A percentile compares a stretch with the other conserved stretches of the same genome.
Conservation (phyloP, 1,284 basidiomycete genomes). For the Ustilago bromivora region DNA sequence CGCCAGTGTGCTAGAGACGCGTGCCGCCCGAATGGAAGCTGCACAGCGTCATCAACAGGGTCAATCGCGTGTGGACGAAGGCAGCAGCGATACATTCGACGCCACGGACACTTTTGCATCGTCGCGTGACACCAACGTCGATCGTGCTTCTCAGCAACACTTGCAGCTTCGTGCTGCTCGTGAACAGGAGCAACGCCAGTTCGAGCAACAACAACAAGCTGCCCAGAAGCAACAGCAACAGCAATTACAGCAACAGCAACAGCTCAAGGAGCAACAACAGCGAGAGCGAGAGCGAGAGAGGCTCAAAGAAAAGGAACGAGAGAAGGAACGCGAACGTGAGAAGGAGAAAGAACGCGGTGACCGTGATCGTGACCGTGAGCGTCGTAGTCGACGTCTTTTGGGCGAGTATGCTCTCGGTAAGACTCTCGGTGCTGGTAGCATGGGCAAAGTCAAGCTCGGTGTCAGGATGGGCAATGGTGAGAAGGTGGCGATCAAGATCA, state of each 20-base stretch:
- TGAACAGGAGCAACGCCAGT: conserved; percentile 18
- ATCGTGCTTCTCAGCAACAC: conserved; percentile 39
- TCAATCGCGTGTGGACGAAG: conserved; percentile 29
- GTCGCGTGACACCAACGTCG: conserved; percentile 45
- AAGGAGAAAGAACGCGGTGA: conserved; percentile 47
- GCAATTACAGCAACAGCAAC: conserved; percentile 26
- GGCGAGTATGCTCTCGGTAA: conserved; percentile 97
- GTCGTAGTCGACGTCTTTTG: conserved; percentile 71
- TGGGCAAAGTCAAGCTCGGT: conserved; percentile 99
- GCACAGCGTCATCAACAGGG: conserved; percentile 39
- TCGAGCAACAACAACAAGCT: conserved; percentile 21
- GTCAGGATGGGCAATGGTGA: conserved; percentile 89
- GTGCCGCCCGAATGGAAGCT: conserved; percentile 39
- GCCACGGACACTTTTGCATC: conserved; percentile 39
- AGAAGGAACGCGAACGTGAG: conserved; percentile 39
- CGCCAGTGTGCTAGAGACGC: conserved; percentile 54
- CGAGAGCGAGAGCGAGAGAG: conserved; percentile 19
- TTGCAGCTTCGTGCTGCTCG: conserved; percentile 31
- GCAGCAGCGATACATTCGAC: conserved; percentile 42
- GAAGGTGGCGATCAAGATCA: conserved; percentile 98
- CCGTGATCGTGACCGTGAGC: conserved; percentile 51
- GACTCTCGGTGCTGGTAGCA: conserved; percentile 95
- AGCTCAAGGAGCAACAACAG: conserved; percentile 30
- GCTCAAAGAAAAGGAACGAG: conserved; percentile 6
- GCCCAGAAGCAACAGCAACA: conserved; percentile 12